Evolutionary conservation across 2,329 filamentous ascomycete species (phyloP), one percentile per base, ranked within the genome.

Genomic region (Fusarium udum): DNA sequence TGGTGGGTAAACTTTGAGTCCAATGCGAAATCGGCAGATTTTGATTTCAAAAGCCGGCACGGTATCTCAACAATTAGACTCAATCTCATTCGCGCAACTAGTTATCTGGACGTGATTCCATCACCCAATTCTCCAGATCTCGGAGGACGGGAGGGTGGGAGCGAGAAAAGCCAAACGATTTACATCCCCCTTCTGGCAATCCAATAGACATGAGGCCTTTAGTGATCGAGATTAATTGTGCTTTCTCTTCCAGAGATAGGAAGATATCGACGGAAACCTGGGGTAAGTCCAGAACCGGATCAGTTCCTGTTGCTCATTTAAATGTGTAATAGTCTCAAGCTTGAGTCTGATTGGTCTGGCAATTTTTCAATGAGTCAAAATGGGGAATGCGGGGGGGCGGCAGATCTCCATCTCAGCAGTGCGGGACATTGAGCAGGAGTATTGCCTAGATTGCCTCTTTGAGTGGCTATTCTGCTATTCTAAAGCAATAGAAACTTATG

Each of bases 231-330:
- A 75, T 71, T 72, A 71, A 63, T 69, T 70, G 40, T 51, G 52
- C 55, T 56, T 71, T 75, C 39, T 45, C 52, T 34, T 39, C 59
- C 48, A 69, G 43, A 68, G 64, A 72, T 68, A 77, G 71, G 67
- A 63, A 65, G 76, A 75, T 77, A 78, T 77, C 68, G 65, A 70
- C 59, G 31, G 55, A 73, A 78, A 78, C 61, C 76, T 76, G 76
- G 76, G 76, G 76, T 75, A 78, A 65, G 46, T 31, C 22, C 34
- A 64, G 53, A 64, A 64, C 39, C 39, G 32, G 37, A 46, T 46
- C 45, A 66, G 65, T 78, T 78, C 65, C 60, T 40, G 72, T 78
- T 77, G 61, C 72, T 78, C 75, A 78, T 78, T 73, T 68, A 65
- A 62, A 67, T 53, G 43, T 61, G 76, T 78, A 69, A 78, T 64